Conservation (phyloP, 208 protist genomes). For the Angomonas desouzai region DNA sequence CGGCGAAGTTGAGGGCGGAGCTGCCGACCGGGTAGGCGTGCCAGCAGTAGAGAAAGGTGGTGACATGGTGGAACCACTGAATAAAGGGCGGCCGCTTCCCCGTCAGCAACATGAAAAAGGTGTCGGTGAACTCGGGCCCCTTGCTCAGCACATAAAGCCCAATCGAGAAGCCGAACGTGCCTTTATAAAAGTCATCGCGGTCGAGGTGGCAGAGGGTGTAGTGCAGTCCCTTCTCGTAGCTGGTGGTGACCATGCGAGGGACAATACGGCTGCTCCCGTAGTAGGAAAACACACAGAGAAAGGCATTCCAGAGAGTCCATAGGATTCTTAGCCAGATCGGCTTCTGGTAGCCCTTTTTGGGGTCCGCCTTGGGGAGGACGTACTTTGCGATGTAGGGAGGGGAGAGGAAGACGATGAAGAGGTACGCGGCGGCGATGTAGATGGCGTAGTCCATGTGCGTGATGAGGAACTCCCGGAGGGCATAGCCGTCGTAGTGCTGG, state of each 20-base stretch:
- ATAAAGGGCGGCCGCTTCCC: conserved; percentile 79
- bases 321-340: conserved; percentile 43
- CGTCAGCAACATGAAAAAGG: conserved; percentile 72
- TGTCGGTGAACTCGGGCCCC: conserved; percentile 84
- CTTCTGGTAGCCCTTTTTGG: conserved; percentile 21
- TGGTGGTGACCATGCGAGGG: conserved; percentile 29
- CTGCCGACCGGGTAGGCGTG: conserved; percentile 57
- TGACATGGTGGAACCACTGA: conserved; percentile 92
- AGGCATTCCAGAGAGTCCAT: conserved; percentile 83
- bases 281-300: conserved; percentile 79
- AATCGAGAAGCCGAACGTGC: conserved; percentile 66
- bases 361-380: conserved; percentile 20
- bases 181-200: conserved; percentile 53
- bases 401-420: conserved; percentile 47
- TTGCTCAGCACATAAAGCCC: conserved; percentile 81
- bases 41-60: conserved; percentile 89
- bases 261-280: conserved; percentile 55
- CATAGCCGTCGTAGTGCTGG: conserved; percentile 58
- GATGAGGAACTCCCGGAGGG: conserved; percentile 42
- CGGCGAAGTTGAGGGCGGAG: conserved; percentile 56
- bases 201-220: conserved; percentile 66
- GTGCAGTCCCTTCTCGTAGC: conserved; percentile 36
- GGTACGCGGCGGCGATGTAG: conserved; percentile 40
- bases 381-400: conserved; percentile 28
- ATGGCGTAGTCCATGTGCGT: conserved; percentile 54